Base-by-base conservation (phyloP, 1,139 yeast species). In the Hemisphaericaspora xylofermentans region DNA sequence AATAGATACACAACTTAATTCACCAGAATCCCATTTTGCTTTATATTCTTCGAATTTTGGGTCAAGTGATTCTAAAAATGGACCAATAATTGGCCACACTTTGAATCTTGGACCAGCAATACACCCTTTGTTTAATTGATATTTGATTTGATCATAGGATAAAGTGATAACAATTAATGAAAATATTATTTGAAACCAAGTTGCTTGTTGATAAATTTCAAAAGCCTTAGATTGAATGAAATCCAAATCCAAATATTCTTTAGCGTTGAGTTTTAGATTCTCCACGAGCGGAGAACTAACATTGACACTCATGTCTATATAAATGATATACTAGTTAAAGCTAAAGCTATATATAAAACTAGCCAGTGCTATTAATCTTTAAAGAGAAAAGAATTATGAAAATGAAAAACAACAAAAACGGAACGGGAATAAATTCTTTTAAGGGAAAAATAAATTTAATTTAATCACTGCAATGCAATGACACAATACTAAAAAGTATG, bases 11-110 rank as follows among this genome's bases (percentile, higher is more conserved):
- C 98, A 93, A 15, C 95, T 84, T 46, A 93, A 74, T 14, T 93
- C 93, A 48, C 98, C 98, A 5, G 95, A 83, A 53, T 79, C 82
- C 98, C 98, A 93, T 64, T 93, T 93, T 42, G 88, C 88, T 61
- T 79, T 73, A 64, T 93, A 93, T 58, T 86, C 96, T 60, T 88
- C 96, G 60, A 93, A 93, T 64, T 91, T 91, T 25, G 98, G 98
- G 67, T 93, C 93, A 59, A 93, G 71, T n/a, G 95, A 84, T 61
- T 93, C 98, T 63, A 93, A 72, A 56, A 93, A 93, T 3, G 98
- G 98, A 4, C 98, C 98, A 53, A 93, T 91, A 42, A 93, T 73
- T 1, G 98, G 98, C 89, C 95, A 91, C 41, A 89, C 54, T 64
- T 93, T 93, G 62, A 76, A 79, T 35, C 68, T 63, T 17, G 98